Evolutionary conservation across 306 rosid species (phyloP), one percentile per base, ranked within the genome.

Genomic region (Lagenaria siceraria): DNA sequence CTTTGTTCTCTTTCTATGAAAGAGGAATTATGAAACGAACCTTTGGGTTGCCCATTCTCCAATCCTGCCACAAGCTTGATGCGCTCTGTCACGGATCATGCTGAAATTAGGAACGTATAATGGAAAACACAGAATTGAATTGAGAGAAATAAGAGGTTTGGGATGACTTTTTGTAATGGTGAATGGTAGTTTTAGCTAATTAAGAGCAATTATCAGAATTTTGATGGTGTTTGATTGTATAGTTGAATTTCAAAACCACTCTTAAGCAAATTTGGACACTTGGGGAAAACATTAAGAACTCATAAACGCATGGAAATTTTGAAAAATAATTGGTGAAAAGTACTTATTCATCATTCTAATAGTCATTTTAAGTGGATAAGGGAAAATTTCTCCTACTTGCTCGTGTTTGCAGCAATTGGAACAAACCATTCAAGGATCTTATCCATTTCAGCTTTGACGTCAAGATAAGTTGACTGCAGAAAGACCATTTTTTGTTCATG

Each of bases 1-100:
- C 13, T 40, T 71, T 8, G 13, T 7, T 27, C 15, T 72, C 27
- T 64, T 4, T 64, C 21, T 64, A 31, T 11, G 52, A 43, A 3
- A 70, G 58, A 71, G 48, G 58, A 25, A 71, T 43, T 11, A 7
- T 71, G 55, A 25, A 42, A 48, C 58, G 24, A 62, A 95, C 99
- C 97, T 82, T 62, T 89, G 84, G 27, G 85, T 88, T 64, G 99
- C 99, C 99, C 99, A 96, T 85, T 96, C 98, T 22, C 97, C 99
- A 76, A 92, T 87, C 90, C 99, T 89, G 64, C 99, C 99, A 25
- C 91, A 96, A 54, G 96, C 91, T 84, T 92, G 99, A 85, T 96
- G 96, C 78, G 88, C 93, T 83, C 99, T 92, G 99, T 74, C 81
- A 87, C 31, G 64, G 74, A 72, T 79, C 69, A 65, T 64, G 76